Evolutionary conservation across 345 rosid species (phyloP).

Genomic region (Aquilaria yunnanensis): DNA sequence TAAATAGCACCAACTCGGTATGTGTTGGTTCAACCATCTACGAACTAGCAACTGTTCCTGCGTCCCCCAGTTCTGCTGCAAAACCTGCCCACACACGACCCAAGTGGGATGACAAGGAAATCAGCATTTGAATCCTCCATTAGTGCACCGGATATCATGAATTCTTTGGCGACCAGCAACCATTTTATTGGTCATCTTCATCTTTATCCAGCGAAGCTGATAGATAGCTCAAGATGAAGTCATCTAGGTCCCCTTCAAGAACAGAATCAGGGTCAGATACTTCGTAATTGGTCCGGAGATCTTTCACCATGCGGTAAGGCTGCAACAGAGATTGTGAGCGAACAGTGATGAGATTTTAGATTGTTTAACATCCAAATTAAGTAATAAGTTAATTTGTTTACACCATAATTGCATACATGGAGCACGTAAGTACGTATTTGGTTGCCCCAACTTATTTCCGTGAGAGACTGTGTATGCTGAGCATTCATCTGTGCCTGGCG

Average conservation of each 20-base stretch:
- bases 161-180: neutral
- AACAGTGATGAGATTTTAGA: constrained; percentile 2
- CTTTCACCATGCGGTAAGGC: constrained; percentile 96
- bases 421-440: constrained; percentile 90
- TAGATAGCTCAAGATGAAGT: constrained; percentile 73
- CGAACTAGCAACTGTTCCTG: too few relatives aligned
- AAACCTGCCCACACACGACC: too few relatives aligned
- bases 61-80: too few relatives aligned
- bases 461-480: constrained; percentile 86
- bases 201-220: constrained; percentile 65
- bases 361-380: neutral
- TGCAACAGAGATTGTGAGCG: constrained; percentile 18
- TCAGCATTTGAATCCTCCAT: too few relatives aligned
- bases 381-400: constrained; percentile 5
- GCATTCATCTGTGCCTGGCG: constrained; percentile 89
- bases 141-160: too few relatives aligned
- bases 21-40: too few relatives aligned
- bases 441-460: constrained; percentile 91
- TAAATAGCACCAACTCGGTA: too few relatives aligned
- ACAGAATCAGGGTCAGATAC: constrained; percentile 89
- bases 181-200: constrained; percentile 21
- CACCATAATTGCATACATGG: constrained; percentile 45
- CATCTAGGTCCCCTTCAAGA: constrained; percentile 84
- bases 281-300: constrained; percentile 84
- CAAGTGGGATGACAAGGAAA: too few relatives aligned